Percentiles rank a stretch among this genome's conserved stretches.
These are phyloP conservation scores for Pyrenula aspistea DNA, from an alignment of 495 filamentous ascomycete genomes.

Conservation along the genomic window DNA sequence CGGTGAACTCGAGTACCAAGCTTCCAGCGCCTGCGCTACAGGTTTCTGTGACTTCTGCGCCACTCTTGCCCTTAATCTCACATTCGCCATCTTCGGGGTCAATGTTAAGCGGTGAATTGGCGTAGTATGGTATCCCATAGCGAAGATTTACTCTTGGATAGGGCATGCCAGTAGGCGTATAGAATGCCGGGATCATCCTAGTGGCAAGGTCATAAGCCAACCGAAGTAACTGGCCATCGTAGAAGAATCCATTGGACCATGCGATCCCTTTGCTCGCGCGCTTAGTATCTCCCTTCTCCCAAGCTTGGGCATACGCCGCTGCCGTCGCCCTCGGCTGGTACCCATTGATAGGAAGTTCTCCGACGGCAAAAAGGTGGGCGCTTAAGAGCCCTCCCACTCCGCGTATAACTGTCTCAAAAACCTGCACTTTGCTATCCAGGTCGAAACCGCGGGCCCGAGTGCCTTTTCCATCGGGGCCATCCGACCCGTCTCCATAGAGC, in stretches of 20 bases:
- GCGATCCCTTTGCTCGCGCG: slow-evolving; percentile 33
- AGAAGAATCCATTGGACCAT: slow-evolving; percentile 71
- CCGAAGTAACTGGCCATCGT: slow-evolving; percentile 79
- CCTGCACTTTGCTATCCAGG: slow-evolving; percentile 93
- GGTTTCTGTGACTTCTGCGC: slow-evolving; percentile 77
- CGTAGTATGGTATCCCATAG: slow-evolving; percentile 81
- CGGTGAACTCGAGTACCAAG: slow-evolving; percentile 84
- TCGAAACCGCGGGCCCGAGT: slow-evolving; percentile 77
- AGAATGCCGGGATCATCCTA: slow-evolving; percentile 80
- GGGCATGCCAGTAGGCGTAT: slow-evolving; percentile 78
- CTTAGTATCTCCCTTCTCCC: slow-evolving; percentile 22
- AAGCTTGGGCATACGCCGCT: slow-evolving; percentile 22
- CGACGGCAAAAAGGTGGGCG: slow-evolving; percentile 85
- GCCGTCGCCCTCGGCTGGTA: slow-evolving; percentile 43
- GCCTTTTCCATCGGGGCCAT: slow-evolving; percentile 57
- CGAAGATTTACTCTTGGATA: slow-evolving; percentile 93
- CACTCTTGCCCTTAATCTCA: slow-evolving; percentile 18
- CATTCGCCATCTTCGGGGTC: slow-evolving; percentile 27
- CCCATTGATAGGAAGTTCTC: slow-evolving; percentile 70
- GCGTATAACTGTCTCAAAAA: slow-evolving; percentile 94
- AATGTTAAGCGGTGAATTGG: slow-evolving; percentile 59
- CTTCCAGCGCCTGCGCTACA: slow-evolving; percentile 94
- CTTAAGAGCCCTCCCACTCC: slow-evolving; percentile 85
- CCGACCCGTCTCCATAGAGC: slow-evolving; percentile 75
- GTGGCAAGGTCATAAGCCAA: slow-evolving; percentile 74